phyloP scores from a whole-genome alignment of 441 rosid species.

The Corymbia calophylla region DNA sequence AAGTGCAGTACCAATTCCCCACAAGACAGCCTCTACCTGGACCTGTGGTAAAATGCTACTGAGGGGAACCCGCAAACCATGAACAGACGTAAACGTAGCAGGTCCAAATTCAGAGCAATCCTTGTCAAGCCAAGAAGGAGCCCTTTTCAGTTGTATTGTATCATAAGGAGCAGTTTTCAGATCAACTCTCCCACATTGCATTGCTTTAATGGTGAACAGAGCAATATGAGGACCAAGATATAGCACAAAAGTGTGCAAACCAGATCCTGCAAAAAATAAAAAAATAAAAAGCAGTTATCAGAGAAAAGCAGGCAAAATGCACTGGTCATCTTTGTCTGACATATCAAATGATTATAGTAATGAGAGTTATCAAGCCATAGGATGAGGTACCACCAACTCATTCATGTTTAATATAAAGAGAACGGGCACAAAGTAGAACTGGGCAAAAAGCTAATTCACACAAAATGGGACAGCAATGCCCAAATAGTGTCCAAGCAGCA shows the following conservation, averaged over 20 bases:
- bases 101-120: slow-evolving; percentile 83
- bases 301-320: background rate
- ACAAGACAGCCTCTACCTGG: slow-evolving; percentile 76
- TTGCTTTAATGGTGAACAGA: slow-evolving; percentile 80
- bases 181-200: slow-evolving; percentile 92
- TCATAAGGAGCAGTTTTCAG: slow-evolving; percentile 85
- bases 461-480: background rate
- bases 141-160: slow-evolving; percentile 83
- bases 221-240: slow-evolving; percentile 98
- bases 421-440: background rate
- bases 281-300: background rate
- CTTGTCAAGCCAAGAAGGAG: slow-evolving; percentile 92
- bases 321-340: background rate
- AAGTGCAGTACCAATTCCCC: slow-evolving; percentile 98
- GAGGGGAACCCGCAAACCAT: slow-evolving; percentile 73
- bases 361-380: background rate
- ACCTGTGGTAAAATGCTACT: slow-evolving; percentile 82
- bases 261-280: slow-evolving; percentile 54
- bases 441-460: background rate
- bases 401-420: background rate
- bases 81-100: slow-evolving; percentile 44
- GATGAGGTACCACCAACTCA: background rate
- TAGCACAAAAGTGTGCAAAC: slow-evolving; percentile 95
- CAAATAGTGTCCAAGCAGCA: background rate
- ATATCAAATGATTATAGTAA: background rate